Conservation (phyloP, 768 basidiomycete species). For the Macrolepiota fuliginosa region DNA sequence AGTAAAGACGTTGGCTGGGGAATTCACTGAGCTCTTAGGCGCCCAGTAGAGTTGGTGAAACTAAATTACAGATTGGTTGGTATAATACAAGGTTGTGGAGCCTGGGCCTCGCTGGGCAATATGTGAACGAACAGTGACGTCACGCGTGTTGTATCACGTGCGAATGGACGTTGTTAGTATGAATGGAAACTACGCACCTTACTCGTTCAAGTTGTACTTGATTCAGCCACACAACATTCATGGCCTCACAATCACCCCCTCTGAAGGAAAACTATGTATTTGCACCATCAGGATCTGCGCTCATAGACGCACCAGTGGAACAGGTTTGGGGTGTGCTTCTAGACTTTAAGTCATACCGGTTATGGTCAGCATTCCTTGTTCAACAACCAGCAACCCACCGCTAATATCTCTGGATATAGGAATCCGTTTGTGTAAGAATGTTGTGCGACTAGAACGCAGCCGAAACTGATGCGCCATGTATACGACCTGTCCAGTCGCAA, state of each 20-base stretch:
- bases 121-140: too few species aligned
- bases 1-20: too few species aligned
- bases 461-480: not conserved
- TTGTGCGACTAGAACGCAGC: not conserved
- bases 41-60: too few species aligned
- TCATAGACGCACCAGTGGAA: constrained; percentile 61
- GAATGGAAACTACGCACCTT: too few species aligned
- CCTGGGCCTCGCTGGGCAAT: too few species aligned
- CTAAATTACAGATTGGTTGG: too few species aligned
- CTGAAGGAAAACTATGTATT: constrained; percentile 43
- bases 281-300: constrained; percentile 38
- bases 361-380: constrained; percentile 44
- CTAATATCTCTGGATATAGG: constrained; percentile 33
- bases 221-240: not conserved
- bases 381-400: not conserved
- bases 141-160: too few species aligned
- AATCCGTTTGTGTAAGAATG: constrained; percentile 61
- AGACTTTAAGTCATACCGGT: constrained; percentile 59
- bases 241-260: constrained; percentile 29
- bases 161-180: too few species aligned
- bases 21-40: too few species aligned
- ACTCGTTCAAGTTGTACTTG: too few species aligned
- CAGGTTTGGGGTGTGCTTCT: constrained; percentile 59
- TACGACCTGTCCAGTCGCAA: constrained; percentile 40
- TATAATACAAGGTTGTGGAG: too few species aligned